Evolutionary conservation across 2,329 filamentous ascomycete genomes (phyloP).

Genomic region (Paecilomyces formosus): DNA sequence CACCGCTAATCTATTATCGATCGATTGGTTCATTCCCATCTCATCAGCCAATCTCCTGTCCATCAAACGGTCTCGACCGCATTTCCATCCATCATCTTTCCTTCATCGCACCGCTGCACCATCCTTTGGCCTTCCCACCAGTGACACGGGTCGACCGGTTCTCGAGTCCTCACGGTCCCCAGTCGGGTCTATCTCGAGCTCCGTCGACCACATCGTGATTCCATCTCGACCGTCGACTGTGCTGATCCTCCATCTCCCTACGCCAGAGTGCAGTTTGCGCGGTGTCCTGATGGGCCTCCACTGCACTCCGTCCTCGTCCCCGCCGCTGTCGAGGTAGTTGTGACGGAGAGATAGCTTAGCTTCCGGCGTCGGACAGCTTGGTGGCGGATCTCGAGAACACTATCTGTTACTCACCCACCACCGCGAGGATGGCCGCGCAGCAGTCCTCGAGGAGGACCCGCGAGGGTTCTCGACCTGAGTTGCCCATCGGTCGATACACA

Average conservation of each 20-base stretch:
- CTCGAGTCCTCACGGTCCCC: not conserved
- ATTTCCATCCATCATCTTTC: not conserved
- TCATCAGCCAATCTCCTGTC: not conserved
- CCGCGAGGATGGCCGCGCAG: conserved; percentile 35
- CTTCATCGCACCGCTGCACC: not conserved
- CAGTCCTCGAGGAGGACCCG: conserved; percentile 36
- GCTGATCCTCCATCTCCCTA: not conserved
- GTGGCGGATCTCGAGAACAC: conserved; percentile 1
- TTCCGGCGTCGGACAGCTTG: not conserved
- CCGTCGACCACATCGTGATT: not conserved
- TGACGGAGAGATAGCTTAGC: conserved; percentile 18
- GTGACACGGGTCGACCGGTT: not conserved
- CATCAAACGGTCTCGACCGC: not conserved
- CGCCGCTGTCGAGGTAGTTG: conserved; percentile 28
- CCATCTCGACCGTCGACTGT: not conserved
- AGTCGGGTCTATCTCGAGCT: not conserved
- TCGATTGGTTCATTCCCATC: not conserved
- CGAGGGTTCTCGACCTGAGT: conserved; percentile 22
- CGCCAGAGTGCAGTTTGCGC: not conserved
- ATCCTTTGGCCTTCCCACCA: too few relatives aligned
- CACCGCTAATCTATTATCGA: not conserved
- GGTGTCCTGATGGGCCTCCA: conserved; percentile 27
- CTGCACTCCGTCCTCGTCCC: conserved; percentile 14
- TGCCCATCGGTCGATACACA: conserved; percentile 65
- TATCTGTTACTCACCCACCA: conserved; percentile 17